Base-by-base conservation (phyloP, 2,329 filamentous ascomycete species). In the Cyclaneusma minus region DNA sequence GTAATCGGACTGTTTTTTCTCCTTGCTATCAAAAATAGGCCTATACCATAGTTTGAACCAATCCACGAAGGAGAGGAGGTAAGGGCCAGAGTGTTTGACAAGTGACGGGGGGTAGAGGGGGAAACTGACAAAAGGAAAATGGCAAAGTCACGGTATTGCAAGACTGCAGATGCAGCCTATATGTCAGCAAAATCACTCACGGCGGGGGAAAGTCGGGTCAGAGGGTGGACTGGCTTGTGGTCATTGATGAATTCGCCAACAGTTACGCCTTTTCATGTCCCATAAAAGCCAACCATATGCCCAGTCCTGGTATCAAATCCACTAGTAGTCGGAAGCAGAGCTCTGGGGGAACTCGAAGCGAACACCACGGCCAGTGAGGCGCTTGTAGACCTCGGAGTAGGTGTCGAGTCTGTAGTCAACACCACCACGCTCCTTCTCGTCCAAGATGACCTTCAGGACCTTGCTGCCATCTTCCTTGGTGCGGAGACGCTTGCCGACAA, bases 351-450 rank as follows among this genome's bases (percentile, higher is more conserved):
- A 98, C 76, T 98, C 89, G 56, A 98, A 98, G 62, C 76, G 74
- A 57, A 95, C 89, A 56, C 74, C 74, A 64, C 91, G 89, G 62
- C 89, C 89, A 39, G 89, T 98, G 55, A 98, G 69, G 53, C 83
- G 78, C 63, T 84, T 83, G 81, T 98, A 98, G 57, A 98, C 89
- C 76, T 98, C 89, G 43, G 83, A 82, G 74, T 98, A 98, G 58
- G 87, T 94, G 65, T 98, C 89, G 49, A 98, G 82, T 60, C 89
- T 76, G 80, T 95, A 94, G 73, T 98, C 89, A 49, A 98, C 87
- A 60, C 85, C 84, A 54, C 85, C 87, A 51, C 85, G 82, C 81
- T 98, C 89, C 83, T 98, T 98, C 81, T 95, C 89, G 62, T 98
- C 89, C 35, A 98, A 76, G 55, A 98, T 72, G 58, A 98, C 83